Percentiles rank a stretch among this genome's conserved stretches.
Evolutionary conservation across 768 basidiomycete genomes (phyloP).

Genomic region (Russula foetens): DNA sequence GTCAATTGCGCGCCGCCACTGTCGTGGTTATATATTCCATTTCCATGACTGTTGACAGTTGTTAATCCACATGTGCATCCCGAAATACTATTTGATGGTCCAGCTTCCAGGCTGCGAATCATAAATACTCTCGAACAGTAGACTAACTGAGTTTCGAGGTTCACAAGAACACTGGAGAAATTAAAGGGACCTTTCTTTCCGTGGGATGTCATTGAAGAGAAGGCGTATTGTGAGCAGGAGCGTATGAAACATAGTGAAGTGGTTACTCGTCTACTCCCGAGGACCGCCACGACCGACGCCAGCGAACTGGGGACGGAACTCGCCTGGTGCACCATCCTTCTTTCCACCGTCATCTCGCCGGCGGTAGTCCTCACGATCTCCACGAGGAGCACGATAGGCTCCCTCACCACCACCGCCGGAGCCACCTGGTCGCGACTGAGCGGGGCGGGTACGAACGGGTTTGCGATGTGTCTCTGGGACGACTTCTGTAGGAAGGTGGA

Average conservation of each 20-base stretch:
- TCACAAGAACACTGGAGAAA: too few relatives aligned
- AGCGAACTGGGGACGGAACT: conserved; percentile 83
- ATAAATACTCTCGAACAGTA: too few relatives aligned
- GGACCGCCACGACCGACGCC: conserved; percentile 87
- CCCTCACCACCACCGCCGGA: conserved; percentile 60
- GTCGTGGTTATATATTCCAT: too few relatives aligned
- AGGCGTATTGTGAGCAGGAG: neutral
- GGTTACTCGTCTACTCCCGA: conserved; percentile 38
- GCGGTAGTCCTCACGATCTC: conserved; percentile 80
- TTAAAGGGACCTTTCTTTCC: too few relatives aligned
- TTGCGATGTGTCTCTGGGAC: conserved; percentile 98
- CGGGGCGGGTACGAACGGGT: conserved; percentile 81
- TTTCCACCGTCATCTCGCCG: conserved; percentile 48
- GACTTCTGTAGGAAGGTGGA: conserved; percentile 92
- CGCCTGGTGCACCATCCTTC: conserved; percentile 80
- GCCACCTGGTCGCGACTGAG: conserved; percentile 52
- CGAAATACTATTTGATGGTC: too few relatives aligned
- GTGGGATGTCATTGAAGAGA: neutral
- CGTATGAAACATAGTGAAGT: neutral
- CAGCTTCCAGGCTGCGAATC: too few relatives aligned
- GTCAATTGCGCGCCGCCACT: too few relatives aligned
- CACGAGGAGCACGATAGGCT: conserved; percentile 83
- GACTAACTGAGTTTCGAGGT: too few relatives aligned
- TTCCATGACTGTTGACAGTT: too few relatives aligned
- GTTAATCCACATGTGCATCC: too few relatives aligned